Evolutionary conservation across 2,329 filamentous ascomycete genomes (phyloP).

Genomic region (Alternaria solani): DNA sequence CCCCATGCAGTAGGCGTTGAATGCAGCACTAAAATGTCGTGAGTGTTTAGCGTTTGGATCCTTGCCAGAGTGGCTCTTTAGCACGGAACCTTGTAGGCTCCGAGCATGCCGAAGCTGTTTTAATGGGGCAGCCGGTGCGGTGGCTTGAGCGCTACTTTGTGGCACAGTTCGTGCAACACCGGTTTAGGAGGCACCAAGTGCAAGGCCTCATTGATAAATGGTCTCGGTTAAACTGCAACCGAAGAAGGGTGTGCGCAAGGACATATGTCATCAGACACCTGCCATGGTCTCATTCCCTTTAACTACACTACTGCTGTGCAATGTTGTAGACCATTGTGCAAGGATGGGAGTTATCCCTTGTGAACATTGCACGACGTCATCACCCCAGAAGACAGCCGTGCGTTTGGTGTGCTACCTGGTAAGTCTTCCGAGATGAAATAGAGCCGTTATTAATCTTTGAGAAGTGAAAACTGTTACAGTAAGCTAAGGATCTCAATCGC

Average conservation of each 20-base stretch:
- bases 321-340: background rate
- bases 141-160: conserved; percentile 1
- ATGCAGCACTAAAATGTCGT: conserved; percentile 24
- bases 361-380: background rate
- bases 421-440: background rate
- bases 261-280: background rate
- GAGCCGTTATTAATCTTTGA: background rate
- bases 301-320: background rate
- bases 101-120: conserved; percentile 6
- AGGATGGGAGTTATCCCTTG: background rate
- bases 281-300: background rate
- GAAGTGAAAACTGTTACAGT: background rate
- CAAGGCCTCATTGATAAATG: background rate
- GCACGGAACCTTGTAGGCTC: background rate
- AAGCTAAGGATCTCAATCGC: background rate
- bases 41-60: conserved; percentile 11
- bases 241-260: background rate
- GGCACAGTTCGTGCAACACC: background rate
- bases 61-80: background rate
- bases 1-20: conserved; percentile 20
- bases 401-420: background rate
- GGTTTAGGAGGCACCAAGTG: background rate
- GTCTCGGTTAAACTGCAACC: background rate
- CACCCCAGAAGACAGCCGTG: background rate
- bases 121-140: conserved; percentile 2